phyloP scores from a whole-genome alignment of 164 flowering plant species.

The Hamamelis virginiana region DNA sequence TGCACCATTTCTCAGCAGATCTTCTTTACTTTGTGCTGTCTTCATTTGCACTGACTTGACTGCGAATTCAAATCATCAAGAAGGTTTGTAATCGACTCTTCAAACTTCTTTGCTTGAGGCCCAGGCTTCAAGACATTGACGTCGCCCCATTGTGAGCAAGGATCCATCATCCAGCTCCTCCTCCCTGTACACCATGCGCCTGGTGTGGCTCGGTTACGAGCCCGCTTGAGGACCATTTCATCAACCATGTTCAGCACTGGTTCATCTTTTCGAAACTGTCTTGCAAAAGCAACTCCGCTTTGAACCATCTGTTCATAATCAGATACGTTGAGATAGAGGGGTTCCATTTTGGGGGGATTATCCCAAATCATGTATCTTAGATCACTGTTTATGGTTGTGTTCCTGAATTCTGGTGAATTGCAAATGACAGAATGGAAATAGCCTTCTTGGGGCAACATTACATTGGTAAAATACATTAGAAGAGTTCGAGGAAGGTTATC shows the following conservation, averaged over 20 bases:
- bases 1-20: neutral
- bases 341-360: conserved; percentile 91
- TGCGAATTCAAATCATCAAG: conserved; percentile 44
- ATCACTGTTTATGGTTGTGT: conserved; percentile 78
- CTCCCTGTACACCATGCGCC: conserved; percentile 87
- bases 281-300: conserved; percentile 91
- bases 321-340: conserved; percentile 54
- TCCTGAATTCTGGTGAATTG: conserved; percentile 77
- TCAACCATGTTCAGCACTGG: conserved; percentile 71
- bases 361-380: conserved; percentile 86
- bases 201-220: conserved; percentile 43
- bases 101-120: conserved; percentile 53
- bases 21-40: neutral
- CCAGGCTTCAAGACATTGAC: conserved; percentile 71
- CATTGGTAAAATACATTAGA: conserved; percentile 83
- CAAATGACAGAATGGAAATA: conserved; percentile 89
- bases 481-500: conserved; percentile 91
- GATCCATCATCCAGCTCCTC: conserved; percentile 59
- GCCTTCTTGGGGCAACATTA: conserved; percentile 70
- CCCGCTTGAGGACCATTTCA: conserved; percentile 61
- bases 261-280: conserved; percentile 67
- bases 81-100: conserved; percentile 41
- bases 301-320: conserved; percentile 63
- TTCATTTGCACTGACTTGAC: conserved; percentile 52
- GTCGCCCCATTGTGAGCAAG: conserved; percentile 86